These are phyloP conservation scores for Nicotiana sylvestris DNA, from an alignment of 257 asterid genomes.

Conservation along the genomic window DNA sequence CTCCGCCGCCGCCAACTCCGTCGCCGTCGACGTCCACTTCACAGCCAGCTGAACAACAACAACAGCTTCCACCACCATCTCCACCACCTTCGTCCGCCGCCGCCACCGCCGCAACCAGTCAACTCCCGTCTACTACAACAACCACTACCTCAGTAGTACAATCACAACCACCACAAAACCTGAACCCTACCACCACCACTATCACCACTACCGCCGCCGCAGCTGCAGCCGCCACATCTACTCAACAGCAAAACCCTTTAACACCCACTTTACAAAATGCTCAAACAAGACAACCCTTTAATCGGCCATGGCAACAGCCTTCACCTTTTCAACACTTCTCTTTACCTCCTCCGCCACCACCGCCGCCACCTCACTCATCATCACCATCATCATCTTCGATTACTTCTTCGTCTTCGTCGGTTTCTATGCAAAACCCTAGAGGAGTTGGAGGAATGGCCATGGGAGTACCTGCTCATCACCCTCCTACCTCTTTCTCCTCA, in stretches of 20 bases:
- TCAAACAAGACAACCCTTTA: constrained; percentile 37
- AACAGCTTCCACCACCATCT: constrained; percentile 15
- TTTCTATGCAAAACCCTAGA: constrained; percentile 25
- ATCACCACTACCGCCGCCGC: constrained; percentile 19
- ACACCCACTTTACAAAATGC: constrained; percentile 19
- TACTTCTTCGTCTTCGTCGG: constrained; percentile 16
- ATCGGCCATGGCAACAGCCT: constrained; percentile 56
- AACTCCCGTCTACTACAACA: constrained; percentile 20
- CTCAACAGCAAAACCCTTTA: constrained; percentile 25
- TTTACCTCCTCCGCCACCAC: constrained; percentile 54
- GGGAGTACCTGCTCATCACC: constrained; percentile 76
- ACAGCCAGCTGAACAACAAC: constrained; percentile 41
- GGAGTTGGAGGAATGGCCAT: constrained; percentile 65
- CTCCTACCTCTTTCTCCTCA: constrained; percentile 59
- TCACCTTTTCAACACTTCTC: constrained; percentile 49
- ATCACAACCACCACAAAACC: constrained; percentile 13
- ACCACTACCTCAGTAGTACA: constrained; percentile 14
- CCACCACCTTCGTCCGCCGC: constrained; percentile 9
- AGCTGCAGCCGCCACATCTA: constrained; percentile 18
- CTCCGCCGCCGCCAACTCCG: constrained; percentile 8
- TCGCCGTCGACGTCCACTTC: constrained; percentile 24
- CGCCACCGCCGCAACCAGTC: background rate
- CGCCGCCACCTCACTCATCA: constrained; percentile 43
- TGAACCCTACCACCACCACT: constrained; percentile 23
- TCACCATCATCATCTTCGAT: constrained; percentile 41